Base-by-base conservation (phyloP, 2,329 filamentous ascomycete genomes). In the Paracoccidioides lutzii region DNA sequence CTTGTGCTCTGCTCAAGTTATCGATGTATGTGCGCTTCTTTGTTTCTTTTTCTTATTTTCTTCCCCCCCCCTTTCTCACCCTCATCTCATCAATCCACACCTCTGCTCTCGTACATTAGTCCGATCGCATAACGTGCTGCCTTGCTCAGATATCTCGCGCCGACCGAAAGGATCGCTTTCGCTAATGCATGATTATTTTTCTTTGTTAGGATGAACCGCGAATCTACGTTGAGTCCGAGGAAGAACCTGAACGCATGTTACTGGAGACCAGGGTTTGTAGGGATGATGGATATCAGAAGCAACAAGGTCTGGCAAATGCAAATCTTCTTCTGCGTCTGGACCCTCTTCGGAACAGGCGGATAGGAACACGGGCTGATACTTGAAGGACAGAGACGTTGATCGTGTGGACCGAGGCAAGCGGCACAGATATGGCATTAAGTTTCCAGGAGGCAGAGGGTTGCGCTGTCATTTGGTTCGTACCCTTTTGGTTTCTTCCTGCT, bases 381-480 rank as follows among this genome's bases (percentile, higher is more conserved):
- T 14, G 62, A 51, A 62, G 45, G 41, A 55, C 71, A 94, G 91
- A 97, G 71, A 98, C 93, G 3, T 81, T 98, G 59, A 97, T 98
- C 59, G 90, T 98, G 59, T 98, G 93, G 93, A 96, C 91, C 42
- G 93, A 97, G 69, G 81, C 83, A 58, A 93, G 84, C 73, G 87
- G 87, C 57, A 83, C 90, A 55, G 93, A 98, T 69, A 97, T 98
- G 93, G 93, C 93, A 45, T 80, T 98, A 60, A 96, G 90, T 69
- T 98, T 98, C 67, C 93, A 98, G 71, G 93, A 98, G 74, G 86
- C 90, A 2, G 93, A 97, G 63, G 93, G 91, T 48, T 98, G 93
- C 72, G 82, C 87, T 22, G 78, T 84, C 60, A 95, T 98, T 70
- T 98, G 93, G 93, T 94, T 73, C 65, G 69, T 75, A 22, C 22